A percentile compares a stretch with the other conserved stretches of the same genome.
Conservation (phyloP, 495 filamentous ascomycete species). For the Apiosordaria backusii region DNA sequence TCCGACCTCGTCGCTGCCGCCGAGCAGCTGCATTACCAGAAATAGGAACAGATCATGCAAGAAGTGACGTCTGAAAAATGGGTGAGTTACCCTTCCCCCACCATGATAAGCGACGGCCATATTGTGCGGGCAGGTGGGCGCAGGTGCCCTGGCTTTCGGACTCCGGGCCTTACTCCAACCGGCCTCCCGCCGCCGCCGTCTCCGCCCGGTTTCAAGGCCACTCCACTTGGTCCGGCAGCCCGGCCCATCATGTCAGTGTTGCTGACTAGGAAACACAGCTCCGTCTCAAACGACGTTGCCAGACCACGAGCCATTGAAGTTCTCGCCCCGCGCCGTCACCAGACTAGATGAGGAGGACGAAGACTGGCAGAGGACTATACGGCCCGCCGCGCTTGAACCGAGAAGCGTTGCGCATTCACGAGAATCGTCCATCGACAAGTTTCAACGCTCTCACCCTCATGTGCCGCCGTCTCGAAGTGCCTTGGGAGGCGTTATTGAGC, state of each 20-base stretch:
- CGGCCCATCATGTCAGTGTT: constrained; percentile 1
- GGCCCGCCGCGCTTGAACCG: constrained; percentile 34
- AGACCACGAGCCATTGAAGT: constrained; percentile 46
- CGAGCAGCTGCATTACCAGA: neutral
- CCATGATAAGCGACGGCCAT: constrained; percentile 1
- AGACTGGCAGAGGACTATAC: constrained; percentile 46
- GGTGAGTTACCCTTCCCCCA: constrained; percentile 26
- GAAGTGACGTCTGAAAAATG: constrained; percentile 32
- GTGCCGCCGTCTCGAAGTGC: constrained; percentile 37
- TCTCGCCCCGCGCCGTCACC: constrained; percentile 41
- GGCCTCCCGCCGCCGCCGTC: constrained; percentile 14
- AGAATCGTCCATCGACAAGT: constrained; percentile 48
- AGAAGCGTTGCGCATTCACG: constrained; percentile 46
- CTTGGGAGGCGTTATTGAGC: constrained; percentile 60
- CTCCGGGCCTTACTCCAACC: neutral
- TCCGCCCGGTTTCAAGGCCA: constrained; percentile 14
- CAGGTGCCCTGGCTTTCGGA: neutral
- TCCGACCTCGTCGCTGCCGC: neutral
- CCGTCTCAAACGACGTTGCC: constrained; percentile 53
- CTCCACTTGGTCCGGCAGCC: constrained; percentile 12
- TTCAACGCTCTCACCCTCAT: constrained; percentile 49
- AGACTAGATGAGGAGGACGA: constrained; percentile 43
- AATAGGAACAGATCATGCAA: constrained; percentile 27
- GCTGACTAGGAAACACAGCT: constrained; percentile 36
- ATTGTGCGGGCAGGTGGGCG: constrained; percentile 3